These are phyloP conservation scores for Brassica hybrid DNA, from an alignment of 441 rosid genomes.

Conservation along the genomic window DNA sequence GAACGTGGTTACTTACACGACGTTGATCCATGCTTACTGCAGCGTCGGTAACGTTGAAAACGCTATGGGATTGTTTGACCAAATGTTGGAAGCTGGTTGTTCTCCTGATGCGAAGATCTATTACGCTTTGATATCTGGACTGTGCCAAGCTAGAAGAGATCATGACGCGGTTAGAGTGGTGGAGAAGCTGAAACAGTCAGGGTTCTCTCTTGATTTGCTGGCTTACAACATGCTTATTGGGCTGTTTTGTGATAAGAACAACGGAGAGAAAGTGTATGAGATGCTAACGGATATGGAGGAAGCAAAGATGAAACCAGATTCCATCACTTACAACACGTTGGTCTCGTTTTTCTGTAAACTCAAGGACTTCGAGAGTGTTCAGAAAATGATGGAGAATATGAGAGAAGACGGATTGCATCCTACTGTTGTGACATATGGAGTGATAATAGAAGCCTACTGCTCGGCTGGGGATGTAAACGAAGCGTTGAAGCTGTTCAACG, in stretches of 20 bases:
- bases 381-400: slow-evolving; percentile 56
- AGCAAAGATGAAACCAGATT: slow-evolving; percentile 57
- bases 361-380: slow-evolving; percentile 53
- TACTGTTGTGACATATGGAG: slow-evolving; percentile 65
- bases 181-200: slow-evolving; percentile 58
- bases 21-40: slow-evolving; percentile 67
- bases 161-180: slow-evolving; percentile 55
- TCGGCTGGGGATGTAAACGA: slow-evolving; percentile 49
- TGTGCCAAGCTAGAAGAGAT: slow-evolving; percentile 69
- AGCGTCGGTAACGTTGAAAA: slow-evolving; percentile 57
- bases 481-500: slow-evolving; percentile 66
- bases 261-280: slow-evolving; percentile 56
- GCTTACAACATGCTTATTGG: slow-evolving; percentile 73
- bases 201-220: slow-evolving; percentile 58
- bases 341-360: slow-evolving; percentile 55
- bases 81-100: slow-evolving; percentile 56
- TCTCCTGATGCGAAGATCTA: slow-evolving; percentile 63
- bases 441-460: slow-evolving; percentile 69
- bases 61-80: slow-evolving; percentile 64
- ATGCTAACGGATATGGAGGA: slow-evolving; percentile 67
- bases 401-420: slow-evolving; percentile 54
- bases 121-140: slow-evolving; percentile 65
- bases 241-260: slow-evolving; percentile 63
- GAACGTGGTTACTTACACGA: slow-evolving; percentile 56
- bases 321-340: slow-evolving; percentile 64